Base-by-base conservation (phyloP, 1,284 basidiomycete genomes). In the Gastroboletus turbinatus region DNA sequence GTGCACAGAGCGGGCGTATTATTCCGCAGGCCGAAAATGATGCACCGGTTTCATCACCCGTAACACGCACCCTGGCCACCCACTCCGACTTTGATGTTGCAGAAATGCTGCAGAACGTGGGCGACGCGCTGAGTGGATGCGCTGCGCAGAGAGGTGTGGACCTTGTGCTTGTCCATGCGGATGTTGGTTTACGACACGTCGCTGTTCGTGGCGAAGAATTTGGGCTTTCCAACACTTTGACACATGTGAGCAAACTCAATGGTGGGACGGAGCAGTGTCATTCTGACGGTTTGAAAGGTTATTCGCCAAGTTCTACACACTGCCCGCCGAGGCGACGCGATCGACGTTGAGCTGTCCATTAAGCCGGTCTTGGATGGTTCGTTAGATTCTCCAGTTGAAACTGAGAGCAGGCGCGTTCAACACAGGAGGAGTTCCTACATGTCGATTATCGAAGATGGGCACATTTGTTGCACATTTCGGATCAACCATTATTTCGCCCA, bases 331-430 rank as follows among this genome's bases (percentile, higher is more conserved):
- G 91, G 91, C 5, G 94, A 96, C 66, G 87, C 89, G n/a, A 82
- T 98, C 50, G 94, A 96, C 67, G 75, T 97, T 47, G 93, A 94
- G 5, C 81, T 97, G n/a, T 84, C 85, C 61, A 78, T 94, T 51
- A 60, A 21, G 55, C 60, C 72, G 2, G 38, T 56, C 43, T 52
- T 53, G 56, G 71, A 71, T 48, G 64, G 53, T 52, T 47, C 48
- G 6, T 55, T 61, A 16, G 65, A 67, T 33, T 67, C 68, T 16
- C 68, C 67, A 17, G 47, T 55, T 10, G 65, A 67, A 30, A 46
- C 43, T 36, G 67, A 67, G 60, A 63, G 17, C 44, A 57, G 49
- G 50, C 51, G 25, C 27, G 39, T 32, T 50, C 63, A 59, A 52
- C 49, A 55, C 19, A 63, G 62, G 44, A 63, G 66, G 42, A 60